Base-by-base conservation (phyloP, 768 basidiomycete genomes). In the Coprinopsis cinerea region DNA sequence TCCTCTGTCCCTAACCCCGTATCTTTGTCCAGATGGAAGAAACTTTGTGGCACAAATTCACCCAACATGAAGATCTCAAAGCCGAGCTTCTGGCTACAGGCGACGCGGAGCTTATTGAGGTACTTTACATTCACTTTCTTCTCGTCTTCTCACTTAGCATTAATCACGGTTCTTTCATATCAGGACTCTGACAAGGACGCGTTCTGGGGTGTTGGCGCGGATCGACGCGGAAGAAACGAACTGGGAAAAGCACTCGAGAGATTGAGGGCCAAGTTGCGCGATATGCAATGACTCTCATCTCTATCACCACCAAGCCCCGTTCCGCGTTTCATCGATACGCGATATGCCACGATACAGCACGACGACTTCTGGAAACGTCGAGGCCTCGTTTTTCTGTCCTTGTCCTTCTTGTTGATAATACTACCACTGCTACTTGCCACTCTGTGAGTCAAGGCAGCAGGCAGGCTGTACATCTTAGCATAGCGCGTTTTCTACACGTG, bases 171-270 rank as follows among this genome's bases (percentile, higher is more conserved):
- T 43, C 24, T 4, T 5, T 11, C 18, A 23, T 26, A 43, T 43
- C 53, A 85, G 83, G 77, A 84, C 58, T 86, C 83, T n/a, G 81
- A 82, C 51, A 82, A 79, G 54, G 86, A 88, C 62, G 71, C 83
- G 34, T 87, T 87, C 64, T 88, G 86, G 85, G 86, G 86, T n/a
- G 64, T 80, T 53, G 86, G 86, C 4, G 69, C 75, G 32, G 82
- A 88, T 61, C 67, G 74, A 23, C 67, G 72, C 57, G 86, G 86
- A 18, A 77, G 79, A 34, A 88, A 88, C 54, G 83, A 88, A 61
- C 76, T 88, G 26, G 87, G 86, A 35, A 85, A 82, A 60, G 79
- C 82, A 10, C 72, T 88, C 10, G 76, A 79, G 55, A 76, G 82
- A 54, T 66, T 88, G 55, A 71, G 86, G 53, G 64, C 68, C 41